Evolutionary conservation across 108 stramenopile genomes (phyloP).

Genomic region (Cylindrotheca closterium): DNA sequence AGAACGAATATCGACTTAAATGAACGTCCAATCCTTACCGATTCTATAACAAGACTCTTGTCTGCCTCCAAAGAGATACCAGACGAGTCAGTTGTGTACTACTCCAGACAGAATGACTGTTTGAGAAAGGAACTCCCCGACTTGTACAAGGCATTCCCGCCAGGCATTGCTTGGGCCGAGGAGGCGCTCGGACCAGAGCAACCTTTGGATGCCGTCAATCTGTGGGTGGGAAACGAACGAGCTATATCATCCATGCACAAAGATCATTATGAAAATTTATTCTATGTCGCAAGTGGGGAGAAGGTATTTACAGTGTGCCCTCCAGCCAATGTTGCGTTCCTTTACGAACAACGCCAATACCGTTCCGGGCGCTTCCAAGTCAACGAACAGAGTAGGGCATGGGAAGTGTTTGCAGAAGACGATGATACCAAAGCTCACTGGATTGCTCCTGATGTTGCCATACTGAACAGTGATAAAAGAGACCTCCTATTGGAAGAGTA

Average conservation of each 20-base stretch:
- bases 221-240: conserved; percentile 94
- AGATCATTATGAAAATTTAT: conserved; percentile 96
- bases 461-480: conserved; percentile 4
- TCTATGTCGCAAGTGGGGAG: conserved; percentile 87
- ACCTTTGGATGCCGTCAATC: conserved; percentile 88
- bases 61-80: background rate
- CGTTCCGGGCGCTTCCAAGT: conserved; percentile 1
- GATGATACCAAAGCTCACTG: conserved; percentile 32
- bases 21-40: conserved; percentile 5
- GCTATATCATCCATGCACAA: conserved; percentile 93
- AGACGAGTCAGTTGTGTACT: conserved; percentile 57
- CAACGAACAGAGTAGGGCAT: background rate
- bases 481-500: conserved; percentile 30
- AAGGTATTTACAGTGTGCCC: conserved; percentile 92
- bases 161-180: conserved; percentile 29
- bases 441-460: conserved; percentile 53
- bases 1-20: background rate
- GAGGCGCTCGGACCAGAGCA: conserved; percentile 63
- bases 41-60: background rate
- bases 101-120: conserved; percentile 89
- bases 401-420: background rate
- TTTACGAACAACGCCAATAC: conserved; percentile 26
- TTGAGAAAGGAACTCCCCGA: conserved; percentile 40
- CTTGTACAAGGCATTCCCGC: background rate
- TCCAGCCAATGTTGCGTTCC: conserved; percentile 77